Conservation (phyloP, 1,284 basidiomycete genomes). For the Apiotrichum sp. region DNA sequence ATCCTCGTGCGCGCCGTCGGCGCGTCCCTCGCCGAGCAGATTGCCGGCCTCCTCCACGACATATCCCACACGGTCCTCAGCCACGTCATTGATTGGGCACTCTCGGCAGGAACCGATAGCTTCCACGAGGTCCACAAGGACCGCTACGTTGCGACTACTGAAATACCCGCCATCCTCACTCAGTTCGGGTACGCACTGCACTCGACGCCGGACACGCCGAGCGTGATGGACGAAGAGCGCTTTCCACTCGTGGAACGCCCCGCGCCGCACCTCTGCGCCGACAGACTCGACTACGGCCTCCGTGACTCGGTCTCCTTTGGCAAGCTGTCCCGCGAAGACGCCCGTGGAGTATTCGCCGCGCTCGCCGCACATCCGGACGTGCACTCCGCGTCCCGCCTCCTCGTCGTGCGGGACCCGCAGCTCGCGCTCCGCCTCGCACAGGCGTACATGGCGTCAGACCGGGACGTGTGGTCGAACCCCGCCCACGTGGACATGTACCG, state of each 20-base stretch:
- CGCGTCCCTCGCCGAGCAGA: constrained; percentile 12
- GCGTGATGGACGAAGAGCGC: constrained; percentile 12
- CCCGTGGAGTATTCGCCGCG: not conserved
- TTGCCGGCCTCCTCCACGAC: constrained; percentile 15
- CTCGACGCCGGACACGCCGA: not conserved
- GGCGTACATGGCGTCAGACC: constrained; percentile 7
- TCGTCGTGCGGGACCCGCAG: constrained; percentile 1
- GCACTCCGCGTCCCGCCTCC: not conserved
- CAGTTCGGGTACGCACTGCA: not conserved
- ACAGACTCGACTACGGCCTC: constrained; percentile 18
- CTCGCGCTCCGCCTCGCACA: constrained; percentile 8
- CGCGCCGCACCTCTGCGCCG: constrained; percentile 14
- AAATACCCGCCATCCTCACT: constrained; percentile 1
- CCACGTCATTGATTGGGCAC: constrained; percentile 13
- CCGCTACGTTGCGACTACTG: constrained; percentile 9
- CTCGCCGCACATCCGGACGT: constrained; percentile 4
- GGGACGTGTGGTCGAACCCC: constrained; percentile 12
- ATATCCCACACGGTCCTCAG: constrained; percentile 12
- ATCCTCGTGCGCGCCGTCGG: constrained; percentile 13
- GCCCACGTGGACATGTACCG: constrained; percentile 8
- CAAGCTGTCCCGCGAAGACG: not conserved
- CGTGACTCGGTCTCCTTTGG: constrained; percentile 15
- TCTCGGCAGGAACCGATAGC: not conserved
- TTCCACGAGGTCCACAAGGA: constrained; percentile 17
- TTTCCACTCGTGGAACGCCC: constrained; percentile 13